These are phyloP conservation scores for Solanum gracilifrons DNA, from an alignment of 257 asterid genomes.

Conservation along the genomic window DNA sequence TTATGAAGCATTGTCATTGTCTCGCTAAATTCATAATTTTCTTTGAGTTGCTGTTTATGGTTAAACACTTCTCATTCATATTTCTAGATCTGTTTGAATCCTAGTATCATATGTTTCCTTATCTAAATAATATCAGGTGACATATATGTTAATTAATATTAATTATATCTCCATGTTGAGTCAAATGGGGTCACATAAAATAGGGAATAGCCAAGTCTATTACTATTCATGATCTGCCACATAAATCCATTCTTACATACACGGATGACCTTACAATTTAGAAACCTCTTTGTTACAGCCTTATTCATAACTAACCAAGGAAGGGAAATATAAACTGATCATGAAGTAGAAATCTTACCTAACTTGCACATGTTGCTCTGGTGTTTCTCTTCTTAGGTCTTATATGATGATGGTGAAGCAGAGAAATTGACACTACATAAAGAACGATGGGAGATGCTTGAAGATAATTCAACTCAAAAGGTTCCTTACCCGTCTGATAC, in stretches of 20 bases:
- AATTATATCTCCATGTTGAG: not conserved
- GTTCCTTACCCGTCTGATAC: not conserved
- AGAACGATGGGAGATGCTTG: conserved; percentile 32
- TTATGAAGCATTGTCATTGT: not conserved
- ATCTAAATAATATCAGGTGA: not conserved
- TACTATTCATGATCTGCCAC: not conserved
- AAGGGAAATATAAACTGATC: not conserved
- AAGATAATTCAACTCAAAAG: conserved; percentile 4
- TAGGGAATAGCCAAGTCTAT: too few relatives aligned
- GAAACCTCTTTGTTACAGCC: not conserved
- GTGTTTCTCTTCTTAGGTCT: conserved; percentile 23
- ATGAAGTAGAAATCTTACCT: not conserved
- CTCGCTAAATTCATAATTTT: not conserved
- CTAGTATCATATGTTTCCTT: not conserved
- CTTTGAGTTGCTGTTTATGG: not conserved
- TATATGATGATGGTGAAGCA: conserved; percentile 32
- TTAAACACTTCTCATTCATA: not conserved
- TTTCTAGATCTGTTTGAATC: not conserved
- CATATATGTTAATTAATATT: not conserved
- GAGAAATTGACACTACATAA: conserved; percentile 32
- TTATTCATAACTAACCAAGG: not conserved
- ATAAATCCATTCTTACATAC: not conserved
- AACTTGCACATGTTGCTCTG: not conserved
- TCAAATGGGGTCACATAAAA: not conserved
- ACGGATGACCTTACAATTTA: not conserved